Conservation (phyloP, 257 asterid species). For the Datura wrightii region DNA sequence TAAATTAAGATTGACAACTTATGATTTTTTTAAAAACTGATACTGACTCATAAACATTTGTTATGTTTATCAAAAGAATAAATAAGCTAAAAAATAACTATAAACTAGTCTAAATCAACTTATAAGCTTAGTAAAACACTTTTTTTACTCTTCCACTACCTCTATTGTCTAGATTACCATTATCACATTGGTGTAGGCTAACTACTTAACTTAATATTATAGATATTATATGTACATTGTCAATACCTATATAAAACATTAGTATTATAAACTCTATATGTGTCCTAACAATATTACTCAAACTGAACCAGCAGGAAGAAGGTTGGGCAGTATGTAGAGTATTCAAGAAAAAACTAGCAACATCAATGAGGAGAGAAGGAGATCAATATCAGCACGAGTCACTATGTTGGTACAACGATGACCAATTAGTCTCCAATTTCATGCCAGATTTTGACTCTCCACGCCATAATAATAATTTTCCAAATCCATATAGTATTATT, state of each 20-base stretch:
- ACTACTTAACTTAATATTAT: background rate
- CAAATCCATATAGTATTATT: slow-evolving; percentile 30
- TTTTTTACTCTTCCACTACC: background rate
- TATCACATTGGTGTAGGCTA: background rate
- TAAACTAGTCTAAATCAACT: background rate
- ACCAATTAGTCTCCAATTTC: slow-evolving; percentile 54
- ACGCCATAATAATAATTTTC: slow-evolving; percentile 27
- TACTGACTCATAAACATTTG: too few relatives aligned
- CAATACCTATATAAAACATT: background rate
- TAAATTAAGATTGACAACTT: background rate
- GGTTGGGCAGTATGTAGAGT: slow-evolving; percentile 82
- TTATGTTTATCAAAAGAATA: too few relatives aligned
- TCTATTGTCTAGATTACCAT: background rate
- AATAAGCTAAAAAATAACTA: background rate
- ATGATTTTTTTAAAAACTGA: background rate
- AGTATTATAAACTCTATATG: background rate
- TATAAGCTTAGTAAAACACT: background rate
- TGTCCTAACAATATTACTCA: background rate
- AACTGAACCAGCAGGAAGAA: slow-evolving; percentile 65
- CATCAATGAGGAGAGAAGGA: slow-evolving; percentile 46
- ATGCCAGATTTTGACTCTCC: slow-evolving; percentile 58
- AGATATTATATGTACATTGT: background rate
- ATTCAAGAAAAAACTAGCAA: slow-evolving; percentile 64
- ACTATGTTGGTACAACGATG: slow-evolving; percentile 61
- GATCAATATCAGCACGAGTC: slow-evolving; percentile 47